Conservation (phyloP, 2,329 filamentous ascomycete species). For the Knufia fluminis region DNA sequence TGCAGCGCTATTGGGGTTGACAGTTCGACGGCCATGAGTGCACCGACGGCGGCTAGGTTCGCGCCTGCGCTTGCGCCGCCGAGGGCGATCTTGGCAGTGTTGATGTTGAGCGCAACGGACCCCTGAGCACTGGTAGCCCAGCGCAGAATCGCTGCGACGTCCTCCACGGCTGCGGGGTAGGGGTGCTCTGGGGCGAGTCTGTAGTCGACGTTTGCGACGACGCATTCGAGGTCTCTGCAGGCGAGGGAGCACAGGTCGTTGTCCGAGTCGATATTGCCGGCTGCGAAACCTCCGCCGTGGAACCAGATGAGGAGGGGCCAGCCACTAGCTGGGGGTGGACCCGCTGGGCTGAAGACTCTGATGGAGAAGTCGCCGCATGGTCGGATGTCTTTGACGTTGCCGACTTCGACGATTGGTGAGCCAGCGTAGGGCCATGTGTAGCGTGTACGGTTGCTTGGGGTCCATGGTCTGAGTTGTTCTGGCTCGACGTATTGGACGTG, state of each 20-base stretch:
- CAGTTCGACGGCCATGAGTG: conserved; percentile 35
- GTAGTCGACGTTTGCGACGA: conserved; percentile 48
- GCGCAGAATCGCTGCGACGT: conserved; percentile 46
- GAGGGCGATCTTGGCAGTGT: conserved; percentile 38
- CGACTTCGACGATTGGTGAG: conserved; percentile 40
- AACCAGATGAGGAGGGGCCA: conserved; percentile 50
- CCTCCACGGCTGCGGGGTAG: conserved; percentile 48
- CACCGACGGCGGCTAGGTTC: conserved; percentile 44
- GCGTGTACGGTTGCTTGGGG: conserved; percentile 26
- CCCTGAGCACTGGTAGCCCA: conserved; percentile 35
- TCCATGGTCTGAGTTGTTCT: conserved; percentile 39
- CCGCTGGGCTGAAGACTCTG: conserved; percentile 41
- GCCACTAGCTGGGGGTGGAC: conserved; percentile 33
- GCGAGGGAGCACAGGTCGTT: conserved; percentile 47
- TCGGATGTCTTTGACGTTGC: conserved; percentile 36
- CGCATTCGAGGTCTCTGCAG: conserved; percentile 38
- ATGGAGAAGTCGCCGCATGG: conserved; percentile 27
- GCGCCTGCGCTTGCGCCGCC: conserved; percentile 45
- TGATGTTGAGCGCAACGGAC: conserved; percentile 32
- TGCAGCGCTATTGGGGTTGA: conserved; percentile 37
- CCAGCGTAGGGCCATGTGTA: conserved; percentile 25
- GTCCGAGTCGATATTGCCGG: conserved; percentile 49
- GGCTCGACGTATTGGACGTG: conserved; percentile 44
- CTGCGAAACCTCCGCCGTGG: conserved; percentile 51
- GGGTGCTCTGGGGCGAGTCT: conserved; percentile 49